phyloP scores from a whole-genome alignment of 345 rosid genomes.

The Heritiera littoralis region DNA sequence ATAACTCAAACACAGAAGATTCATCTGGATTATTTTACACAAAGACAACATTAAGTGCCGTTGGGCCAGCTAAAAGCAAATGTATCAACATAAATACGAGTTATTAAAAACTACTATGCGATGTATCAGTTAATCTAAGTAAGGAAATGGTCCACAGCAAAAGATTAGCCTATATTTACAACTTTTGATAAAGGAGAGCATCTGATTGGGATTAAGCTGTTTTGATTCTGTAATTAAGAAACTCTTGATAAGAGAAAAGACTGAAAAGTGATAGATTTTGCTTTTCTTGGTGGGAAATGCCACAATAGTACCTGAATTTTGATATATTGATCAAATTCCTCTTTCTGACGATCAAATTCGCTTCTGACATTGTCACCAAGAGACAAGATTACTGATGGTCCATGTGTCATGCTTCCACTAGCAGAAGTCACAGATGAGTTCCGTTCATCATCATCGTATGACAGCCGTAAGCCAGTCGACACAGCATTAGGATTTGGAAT shows the following conservation, averaged over 20 bases:
- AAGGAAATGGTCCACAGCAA: not conserved
- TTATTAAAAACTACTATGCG: not conserved
- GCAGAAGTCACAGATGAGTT: constrained; percentile 78
- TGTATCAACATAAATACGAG: not conserved
- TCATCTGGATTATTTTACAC: not conserved
- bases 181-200: not conserved
- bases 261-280: not conserved
- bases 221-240: not conserved
- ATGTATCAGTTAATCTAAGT: not conserved
- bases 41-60: not conserved
- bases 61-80: not conserved
- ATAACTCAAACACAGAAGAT: not conserved
- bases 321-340: constrained; percentile 68
- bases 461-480: constrained; percentile 84
- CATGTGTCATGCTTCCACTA: constrained; percentile 62
- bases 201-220: not conserved
- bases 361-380: constrained; percentile 58
- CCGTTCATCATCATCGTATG: constrained; percentile 76
- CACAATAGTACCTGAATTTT: constrained; percentile 57
- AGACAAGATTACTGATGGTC: constrained; percentile 56
- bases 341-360: constrained; percentile 65
- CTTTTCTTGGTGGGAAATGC: not conserved
- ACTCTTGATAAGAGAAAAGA: not conserved
- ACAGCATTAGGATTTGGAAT: constrained; percentile 59
- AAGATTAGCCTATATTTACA: not conserved